Evolutionary conservation across 2,329 filamentous ascomycete genomes (phyloP), one percentile per base, ranked within the genome.

Genomic region (Plectosphaerella cucumerina): DNA sequence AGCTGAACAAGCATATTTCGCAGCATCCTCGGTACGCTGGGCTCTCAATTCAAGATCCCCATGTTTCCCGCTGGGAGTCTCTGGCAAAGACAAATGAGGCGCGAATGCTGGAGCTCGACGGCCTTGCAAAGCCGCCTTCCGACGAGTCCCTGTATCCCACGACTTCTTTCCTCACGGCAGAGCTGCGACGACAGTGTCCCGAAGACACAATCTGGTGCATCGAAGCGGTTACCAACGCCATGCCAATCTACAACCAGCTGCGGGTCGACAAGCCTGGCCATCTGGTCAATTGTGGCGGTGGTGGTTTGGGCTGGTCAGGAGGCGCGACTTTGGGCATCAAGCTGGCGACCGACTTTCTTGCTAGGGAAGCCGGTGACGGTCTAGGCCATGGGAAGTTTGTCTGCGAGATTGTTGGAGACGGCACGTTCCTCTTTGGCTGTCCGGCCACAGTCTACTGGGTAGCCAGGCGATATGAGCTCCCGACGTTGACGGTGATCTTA

Each of bases 201-300:
- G 42, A 62, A 22, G 72, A 76, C 62, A 86, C 87, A 0, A 87
- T 91, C 58, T 90, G 81, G 76, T 82, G 82, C 3, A 73, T 91
- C 50, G 88, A 92, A 69, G 82, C 88, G 0, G 88, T 92, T 1
- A 91, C 88, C 0, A 82, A 86, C 56, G 84, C 85, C 0, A 65
- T 64, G 2, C 79, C 82, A 42, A 84, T 90, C 3, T 77, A 85
- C 37, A 85, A 91, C 57, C 85, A 88, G 59, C 66, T 91, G 5
- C 81, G 80, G 59, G 78, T 82, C 4, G 82, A 78, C 3, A 58
- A 80, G 8, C 74, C 76, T 0, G 74, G 75, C 0, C 70, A 69
- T 47, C 77, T 75, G 70, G 73, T 78, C 65, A 78, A 78, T 66
- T 78, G 76, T 54, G 76, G 77, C 49, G 75, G 73, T 48, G 76